A percentile compares a stretch with the other conserved stretches of the same genome.
Conservation (phyloP, 352 stramenopile species). For the Saprolegnia parasitica region DNA sequence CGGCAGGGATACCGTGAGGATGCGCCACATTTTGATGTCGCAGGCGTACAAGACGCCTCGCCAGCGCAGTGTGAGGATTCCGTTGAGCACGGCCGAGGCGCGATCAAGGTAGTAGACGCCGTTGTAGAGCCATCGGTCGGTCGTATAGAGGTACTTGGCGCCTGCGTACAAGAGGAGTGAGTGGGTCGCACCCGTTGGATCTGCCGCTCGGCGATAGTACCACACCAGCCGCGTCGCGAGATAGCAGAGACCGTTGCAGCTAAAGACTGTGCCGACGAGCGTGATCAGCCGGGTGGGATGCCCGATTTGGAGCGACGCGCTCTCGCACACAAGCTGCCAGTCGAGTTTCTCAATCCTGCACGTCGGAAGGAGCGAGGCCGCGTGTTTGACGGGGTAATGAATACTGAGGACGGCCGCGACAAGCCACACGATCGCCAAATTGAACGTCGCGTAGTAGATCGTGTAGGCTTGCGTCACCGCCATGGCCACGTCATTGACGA, state of each 20-base stretch:
- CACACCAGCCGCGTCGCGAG: too few species aligned
- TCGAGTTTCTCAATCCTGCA: background rate
- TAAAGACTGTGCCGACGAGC: too few species aligned
- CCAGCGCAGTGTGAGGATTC: background rate
- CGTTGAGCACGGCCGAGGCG: background rate
- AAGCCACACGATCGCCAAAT: background rate
- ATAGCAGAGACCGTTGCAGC: too few species aligned
- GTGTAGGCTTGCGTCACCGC: background rate
- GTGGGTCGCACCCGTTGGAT: too few species aligned
- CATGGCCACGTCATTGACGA: background rate
- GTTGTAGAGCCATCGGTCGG: background rate
- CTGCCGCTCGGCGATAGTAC: too few species aligned
- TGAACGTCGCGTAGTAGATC: background rate
- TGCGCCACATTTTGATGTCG: background rate
- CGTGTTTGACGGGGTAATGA: background rate
- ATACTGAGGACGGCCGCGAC: background rate
- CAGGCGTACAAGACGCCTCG: background rate
- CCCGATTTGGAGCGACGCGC: too few species aligned
- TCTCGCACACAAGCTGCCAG: background rate
- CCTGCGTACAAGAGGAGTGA: conserved; percentile 7
- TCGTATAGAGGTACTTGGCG: background rate
- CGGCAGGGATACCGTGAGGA: background rate
- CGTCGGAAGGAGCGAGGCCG: background rate
- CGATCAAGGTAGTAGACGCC: background rate
- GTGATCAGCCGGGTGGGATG: too few species aligned